Percentiles rank a stretch among this genome's conserved stretches.
Evolutionary conservation across 1,284 basidiomycete species (phyloP).

Genomic region (Cystobasidiaceae sp.): DNA sequence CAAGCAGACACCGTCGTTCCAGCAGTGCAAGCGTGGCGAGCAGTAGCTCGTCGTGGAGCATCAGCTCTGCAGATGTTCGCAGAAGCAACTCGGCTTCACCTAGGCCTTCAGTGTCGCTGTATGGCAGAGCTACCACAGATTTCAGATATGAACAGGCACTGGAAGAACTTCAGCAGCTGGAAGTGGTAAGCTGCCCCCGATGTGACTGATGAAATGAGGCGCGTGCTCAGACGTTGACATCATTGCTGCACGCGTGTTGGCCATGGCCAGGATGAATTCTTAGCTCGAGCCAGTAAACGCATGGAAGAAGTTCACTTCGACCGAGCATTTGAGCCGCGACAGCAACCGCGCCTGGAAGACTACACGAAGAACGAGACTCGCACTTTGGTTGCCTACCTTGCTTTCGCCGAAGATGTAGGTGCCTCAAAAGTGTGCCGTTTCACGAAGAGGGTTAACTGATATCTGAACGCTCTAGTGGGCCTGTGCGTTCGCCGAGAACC

Average conservation of each 20-base stretch:
- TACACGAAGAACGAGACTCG: background rate
- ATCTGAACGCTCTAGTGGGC: slow-evolving; percentile 4
- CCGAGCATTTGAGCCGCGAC: background rate
- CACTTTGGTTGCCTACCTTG: background rate
- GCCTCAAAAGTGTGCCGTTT: background rate
- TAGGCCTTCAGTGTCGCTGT: background rate
- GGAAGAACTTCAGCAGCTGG: slow-evolving; percentile 19
- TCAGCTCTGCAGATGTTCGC: too few relatives aligned
- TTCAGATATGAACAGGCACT: slow-evolving; percentile 1
- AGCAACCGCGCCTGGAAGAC: background rate
- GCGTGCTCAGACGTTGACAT: too few relatives aligned
- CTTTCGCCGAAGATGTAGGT: slow-evolving; percentile 21
- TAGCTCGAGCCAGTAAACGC: slow-evolving; percentile 18
- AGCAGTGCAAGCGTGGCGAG: too few relatives aligned
- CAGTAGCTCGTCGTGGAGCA: too few relatives aligned
- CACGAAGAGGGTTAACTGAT: background rate
- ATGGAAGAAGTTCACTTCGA: slow-evolving; percentile 27
- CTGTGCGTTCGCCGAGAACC: slow-evolving; percentile 5
- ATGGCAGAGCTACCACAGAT: background rate
- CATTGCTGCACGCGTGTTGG: background rate
- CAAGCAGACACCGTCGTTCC: too few relatives aligned
- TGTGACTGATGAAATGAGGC: too few relatives aligned
- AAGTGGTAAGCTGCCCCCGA: background rate
- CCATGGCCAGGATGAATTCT: slow-evolving; percentile 6
- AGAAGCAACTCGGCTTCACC: background rate